phyloP scores from a whole-genome alignment of 495 filamentous ascomycete genomes.

The Penicillium mononematosum region DNA sequence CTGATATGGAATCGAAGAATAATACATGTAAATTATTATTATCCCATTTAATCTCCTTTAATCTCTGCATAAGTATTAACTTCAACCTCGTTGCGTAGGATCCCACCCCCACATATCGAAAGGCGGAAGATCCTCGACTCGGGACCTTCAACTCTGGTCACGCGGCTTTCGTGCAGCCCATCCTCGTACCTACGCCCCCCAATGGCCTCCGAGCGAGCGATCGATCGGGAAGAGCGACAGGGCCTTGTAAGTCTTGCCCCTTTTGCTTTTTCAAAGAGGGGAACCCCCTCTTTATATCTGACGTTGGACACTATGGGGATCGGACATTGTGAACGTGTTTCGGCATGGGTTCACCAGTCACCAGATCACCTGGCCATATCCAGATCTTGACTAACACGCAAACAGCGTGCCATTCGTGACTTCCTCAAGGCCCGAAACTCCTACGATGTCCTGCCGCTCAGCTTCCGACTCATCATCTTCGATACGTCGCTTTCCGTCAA shows the following conservation, averaged over 20 bases:
- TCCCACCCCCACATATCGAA: slow-evolving; percentile 16
- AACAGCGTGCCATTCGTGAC: slow-evolving; percentile 82
- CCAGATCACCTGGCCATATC: slow-evolving; percentile 15
- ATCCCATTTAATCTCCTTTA: not conserved
- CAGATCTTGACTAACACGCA: slow-evolving; percentile 37
- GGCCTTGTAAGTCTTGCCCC: slow-evolving; percentile 69
- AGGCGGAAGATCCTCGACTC: slow-evolving; percentile 31
- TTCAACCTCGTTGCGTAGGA: not conserved
- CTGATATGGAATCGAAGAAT: not conserved
- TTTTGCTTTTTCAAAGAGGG: slow-evolving; percentile 15
- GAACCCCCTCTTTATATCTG: slow-evolving; percentile 13
- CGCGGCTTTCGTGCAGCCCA: slow-evolving; percentile 69
- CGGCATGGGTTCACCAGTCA: slow-evolving; percentile 13
- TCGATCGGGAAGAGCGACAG: slow-evolving; percentile 89
- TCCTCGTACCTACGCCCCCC: slow-evolving; percentile 80
- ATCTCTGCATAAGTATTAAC: not conserved
- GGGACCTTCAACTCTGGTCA: slow-evolving; percentile 39
- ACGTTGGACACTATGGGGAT: slow-evolving; percentile 10
- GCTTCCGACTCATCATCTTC: slow-evolving; percentile 92
- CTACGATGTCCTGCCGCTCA: slow-evolving; percentile 98
- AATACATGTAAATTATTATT: too few species aligned
- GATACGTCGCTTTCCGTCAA: slow-evolving; percentile 94
- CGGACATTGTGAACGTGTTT: slow-evolving; percentile 21
- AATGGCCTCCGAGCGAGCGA: slow-evolving; percentile 62
- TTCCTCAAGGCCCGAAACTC: slow-evolving; percentile 96